Base-by-base conservation (phyloP, 179 eudicot genomes). In the Vitellaria paradoxa region DNA sequence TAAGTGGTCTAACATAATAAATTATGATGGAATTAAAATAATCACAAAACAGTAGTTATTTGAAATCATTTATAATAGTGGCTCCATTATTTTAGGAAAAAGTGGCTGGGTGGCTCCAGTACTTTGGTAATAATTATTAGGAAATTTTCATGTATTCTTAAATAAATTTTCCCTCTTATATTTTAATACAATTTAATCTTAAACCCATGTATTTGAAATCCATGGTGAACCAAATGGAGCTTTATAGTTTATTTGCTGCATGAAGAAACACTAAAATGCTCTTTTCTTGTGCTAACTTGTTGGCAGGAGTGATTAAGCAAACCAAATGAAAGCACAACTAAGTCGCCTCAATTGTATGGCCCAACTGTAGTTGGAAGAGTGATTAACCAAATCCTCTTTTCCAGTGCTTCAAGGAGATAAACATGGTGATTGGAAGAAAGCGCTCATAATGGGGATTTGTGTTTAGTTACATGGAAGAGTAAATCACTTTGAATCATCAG, bases 251-350 rank as follows among this genome's bases (percentile, higher is more conserved):
- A 42, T 45, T 53, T 18, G 55, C n/a, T 61, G 68, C 53, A 60
- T 45, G 26, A 46, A 14, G 13, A 24, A 49, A 24, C 42, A 49
- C 77, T 47, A 20, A 45, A 30, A 18, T 63, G 55, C 47, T 75
- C 65, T 56, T 11, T 63, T 64, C 6, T 21, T 52, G 21, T 67
- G 79, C 47, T 50, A 11, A 11, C 23, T 12, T 57, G 37, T 53
- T 76, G 62, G 65, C 73, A 76, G 79, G 79, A 76, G 37, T 67
- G 46, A 76, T 56, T 52, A 40, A 10, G 55, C 30, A 14, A 66
- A 52, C 40, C 55, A 67, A 20, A 65, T 50, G 63, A 65, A 53
- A 75, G 30, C 23, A 65, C 65, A 9, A 15, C 20, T 17, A 24
- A 64, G 46, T 64, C 42, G 23, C 18, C 10, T 60, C 66, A 45